Base-by-base conservation (phyloP, 176 grass and related monocot genomes). In the Alopecurus myosuroides region DNA sequence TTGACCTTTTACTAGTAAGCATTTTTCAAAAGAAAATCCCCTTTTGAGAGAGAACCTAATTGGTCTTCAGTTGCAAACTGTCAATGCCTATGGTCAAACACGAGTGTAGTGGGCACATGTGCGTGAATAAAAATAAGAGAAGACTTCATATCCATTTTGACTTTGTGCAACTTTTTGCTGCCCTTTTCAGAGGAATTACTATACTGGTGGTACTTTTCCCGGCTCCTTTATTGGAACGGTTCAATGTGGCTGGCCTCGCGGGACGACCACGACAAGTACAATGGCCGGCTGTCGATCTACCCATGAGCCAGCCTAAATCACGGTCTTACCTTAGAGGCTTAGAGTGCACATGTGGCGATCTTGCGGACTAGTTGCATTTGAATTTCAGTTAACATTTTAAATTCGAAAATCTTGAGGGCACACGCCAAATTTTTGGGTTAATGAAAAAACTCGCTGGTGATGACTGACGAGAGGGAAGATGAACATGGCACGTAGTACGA, bases 131-230 rank as follows among this genome's bases (percentile, higher is more conserved):
- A 75, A 80, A 57, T 22, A 49, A 6, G 17, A 28, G 20, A 74
- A 74, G 56, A 65, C 76, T 75, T 80, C 45, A 15, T 22, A 63
- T 7, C 23, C 71, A 45, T 45, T 63, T 74, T 82, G 64, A 86
- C 84, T 52, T 44, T 63, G 30, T 11, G 18, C 29, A 70, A 1
- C 39, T 2, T 17, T 25, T 33, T 13, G 8, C 4, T 66, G 12
- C 20, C 20, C 48, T 67, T 77, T 66, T 69, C 15, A 48, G 78
- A n/a, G 37, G 67, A 56, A 34, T 0, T 13, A 63, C 9, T 36
- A 25, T 15, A 19, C 44, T 14, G 14, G 15, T 18, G 15, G 40
- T 70, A 56, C 25, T 77, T 8, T 70, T 61, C 23, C 50, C n/a
- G 41, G 10, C 33, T 37, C 4, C 14, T 78, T 86, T 37, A 70